Percentiles rank a stretch among this genome's conserved stretches.
Conservation (phyloP, 2,329 filamentous ascomycete genomes). For the Rugonectria rugulosa region DNA sequence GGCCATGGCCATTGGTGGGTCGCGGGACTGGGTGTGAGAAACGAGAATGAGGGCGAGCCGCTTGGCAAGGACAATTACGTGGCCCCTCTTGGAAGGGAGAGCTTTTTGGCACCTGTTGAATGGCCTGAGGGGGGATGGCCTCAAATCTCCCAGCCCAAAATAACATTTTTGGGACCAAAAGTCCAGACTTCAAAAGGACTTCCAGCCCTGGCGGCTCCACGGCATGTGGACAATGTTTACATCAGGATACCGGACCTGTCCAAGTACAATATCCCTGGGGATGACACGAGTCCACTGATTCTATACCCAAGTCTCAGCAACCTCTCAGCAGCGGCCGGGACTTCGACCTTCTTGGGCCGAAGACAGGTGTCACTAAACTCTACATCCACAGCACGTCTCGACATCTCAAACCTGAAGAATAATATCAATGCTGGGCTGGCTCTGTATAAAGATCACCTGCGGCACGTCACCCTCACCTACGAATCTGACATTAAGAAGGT, state of each 20-base stretch:
- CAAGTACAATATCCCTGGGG: conserved; percentile 3
- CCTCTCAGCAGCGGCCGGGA: conserved; percentile 13
- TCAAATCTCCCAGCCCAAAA: conserved; percentile 10
- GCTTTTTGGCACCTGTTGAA: conserved; percentile 15
- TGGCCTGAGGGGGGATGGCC: conserved; percentile 23
- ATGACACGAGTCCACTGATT: neutral
- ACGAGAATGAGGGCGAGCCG: conserved; percentile 10
- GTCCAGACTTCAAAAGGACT: neutral
- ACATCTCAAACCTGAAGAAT: neutral
- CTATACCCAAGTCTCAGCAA: conserved; percentile 1
- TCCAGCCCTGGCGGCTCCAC: neutral
- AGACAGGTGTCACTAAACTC: conserved; percentile 17
- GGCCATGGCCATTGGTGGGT: conserved; percentile 30
- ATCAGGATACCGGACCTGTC: conserved; percentile 17
- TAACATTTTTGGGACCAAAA: conserved; percentile 10
- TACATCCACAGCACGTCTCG: conserved; percentile 13
- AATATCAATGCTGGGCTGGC: conserved; percentile 13
- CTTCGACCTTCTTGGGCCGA: conserved; percentile 14
- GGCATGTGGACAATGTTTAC: conserved; percentile 9
- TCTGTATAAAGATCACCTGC: conserved; percentile 22
- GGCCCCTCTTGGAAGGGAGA: conserved; percentile 21
- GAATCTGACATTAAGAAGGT: neutral
- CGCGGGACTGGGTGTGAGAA: conserved; percentile 18
- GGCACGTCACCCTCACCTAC: conserved; percentile 16
- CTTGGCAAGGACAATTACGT: conserved; percentile 13